Base-by-base conservation (phyloP, 495 filamentous ascomycete species). In the Talaromyces borbonicus region DNA sequence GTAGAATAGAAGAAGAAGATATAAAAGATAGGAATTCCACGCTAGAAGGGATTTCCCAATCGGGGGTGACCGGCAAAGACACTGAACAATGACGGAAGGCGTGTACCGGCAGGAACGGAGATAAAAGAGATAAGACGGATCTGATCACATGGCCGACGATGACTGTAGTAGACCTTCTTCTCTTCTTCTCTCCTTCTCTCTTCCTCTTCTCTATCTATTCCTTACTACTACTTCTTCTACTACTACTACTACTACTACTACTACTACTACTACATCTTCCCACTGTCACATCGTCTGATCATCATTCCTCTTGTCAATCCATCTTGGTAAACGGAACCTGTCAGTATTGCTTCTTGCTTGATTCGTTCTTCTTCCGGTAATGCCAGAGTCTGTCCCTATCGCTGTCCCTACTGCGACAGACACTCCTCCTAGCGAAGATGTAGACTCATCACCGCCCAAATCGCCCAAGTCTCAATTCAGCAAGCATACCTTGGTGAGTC, bases 401-500 rank as follows among this genome's bases (percentile, higher is more conserved):
- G 31, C 38, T 23, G 33, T 38, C 4, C 25, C 12, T 15, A 39
- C 15, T 14, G 24, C 19, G 20, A 14, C 33, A 5, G 35, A 39
- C 16, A 20, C 33, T 33, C 29, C 8, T 47, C 22, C 39, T 19
- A 45, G 22, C 18, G 24, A 35, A 43, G 55, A 24, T 7, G 11
- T 12, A 22, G 1, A 48, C 55, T 37, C 53, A 23, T 35, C n/a
- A n/a, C n/a, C 49, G 0, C 56, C 62, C 7, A 44, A 56, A 29
- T 52, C 54, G 1, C 40, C 62, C 8, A 58, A 48, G 15, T 54
- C 57, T 4, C 55, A 49, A 12, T 65, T 63, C 47, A 71, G 66
- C 54, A 69, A 62, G 47, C 68, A 71, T 49, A 69, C 69, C 29
- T 60, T 68, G 30, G 68, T 71, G 60, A 46, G 56, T 47, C 19